These are phyloP conservation scores for Aspergillus sp. DNA, from an alignment of 2,329 filamentous ascomycete species.

Conservation along the genomic window DNA sequence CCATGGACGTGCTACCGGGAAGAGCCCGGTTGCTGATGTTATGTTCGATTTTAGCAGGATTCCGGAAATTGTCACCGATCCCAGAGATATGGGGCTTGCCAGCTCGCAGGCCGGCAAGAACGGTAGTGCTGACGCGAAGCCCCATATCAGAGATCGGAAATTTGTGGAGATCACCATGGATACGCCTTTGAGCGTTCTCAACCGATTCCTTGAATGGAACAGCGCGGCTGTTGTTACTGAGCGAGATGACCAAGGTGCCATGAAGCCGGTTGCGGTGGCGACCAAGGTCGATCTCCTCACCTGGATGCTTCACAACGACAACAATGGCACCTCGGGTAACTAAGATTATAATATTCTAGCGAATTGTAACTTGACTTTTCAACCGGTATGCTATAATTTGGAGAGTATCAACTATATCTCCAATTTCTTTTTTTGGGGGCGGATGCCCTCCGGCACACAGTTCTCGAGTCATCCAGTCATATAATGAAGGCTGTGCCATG, in stretches of 20 bases:
- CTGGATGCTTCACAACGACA: conserved; percentile 76
- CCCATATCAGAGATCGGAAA: conserved; percentile 58
- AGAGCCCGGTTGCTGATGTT: conserved; percentile 76
- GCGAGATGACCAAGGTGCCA: conserved; percentile 57
- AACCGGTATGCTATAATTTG: no score
- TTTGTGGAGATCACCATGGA: conserved; percentile 95
- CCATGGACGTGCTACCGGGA: conserved; percentile 72
- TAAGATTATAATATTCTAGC: neutral
- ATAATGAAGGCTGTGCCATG: no score
- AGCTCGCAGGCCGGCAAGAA: conserved; percentile 20
- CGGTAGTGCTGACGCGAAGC: conserved; percentile 30
- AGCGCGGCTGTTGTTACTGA: conserved; percentile 94
- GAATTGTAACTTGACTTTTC: no score
- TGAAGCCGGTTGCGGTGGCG: conserved; percentile 84
- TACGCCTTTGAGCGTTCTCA: conserved; percentile 78
- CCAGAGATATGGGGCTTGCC: conserved; percentile 60
- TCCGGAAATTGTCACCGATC: conserved; percentile 87
- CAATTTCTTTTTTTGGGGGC: no score
- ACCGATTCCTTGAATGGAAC: conserved; percentile 98
- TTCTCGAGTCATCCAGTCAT: no score
- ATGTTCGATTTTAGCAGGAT: conserved; percentile 96
- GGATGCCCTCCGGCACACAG: no score
- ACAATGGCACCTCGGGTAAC: conserved; percentile 21
- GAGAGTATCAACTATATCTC: no score
- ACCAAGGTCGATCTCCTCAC: conserved; percentile 95